Evolutionary conservation across 1,284 basidiomycete species (phyloP).

Genomic region (Fomitopsis schrenkii): DNA sequence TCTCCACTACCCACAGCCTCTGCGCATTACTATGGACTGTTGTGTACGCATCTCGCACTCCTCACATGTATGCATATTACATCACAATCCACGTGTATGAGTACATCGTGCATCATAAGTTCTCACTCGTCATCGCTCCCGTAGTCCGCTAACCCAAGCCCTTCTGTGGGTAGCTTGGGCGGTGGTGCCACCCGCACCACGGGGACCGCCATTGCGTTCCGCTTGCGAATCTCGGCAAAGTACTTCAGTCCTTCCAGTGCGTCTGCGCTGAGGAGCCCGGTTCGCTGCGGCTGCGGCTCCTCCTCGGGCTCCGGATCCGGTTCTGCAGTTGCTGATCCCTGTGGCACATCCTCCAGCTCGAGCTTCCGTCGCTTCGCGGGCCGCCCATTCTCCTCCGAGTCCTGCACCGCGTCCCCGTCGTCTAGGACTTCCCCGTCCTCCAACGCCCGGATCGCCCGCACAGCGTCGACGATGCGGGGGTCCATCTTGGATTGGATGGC

Average conservation of each 20-base stretch:
- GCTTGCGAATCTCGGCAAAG: conserved; percentile 75
- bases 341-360: conserved; percentile 24
- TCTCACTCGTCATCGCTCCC: conserved; percentile 69
- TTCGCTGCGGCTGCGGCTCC: conserved; percentile 27
- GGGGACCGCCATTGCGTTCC: conserved; percentile 36
- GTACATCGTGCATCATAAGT: conserved; percentile 8
- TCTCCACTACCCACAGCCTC: not conserved
- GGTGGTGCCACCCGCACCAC: conserved; percentile 25
- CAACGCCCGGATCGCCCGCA: conserved; percentile 75
- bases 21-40: conserved; percentile 9
- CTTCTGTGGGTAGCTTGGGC: conserved; percentile 33
- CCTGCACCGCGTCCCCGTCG: conserved; percentile 35
- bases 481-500: conserved; percentile 84
- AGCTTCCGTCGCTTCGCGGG: conserved; percentile 31
- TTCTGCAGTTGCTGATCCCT: conserved; percentile 34
- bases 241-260: conserved; percentile 84
- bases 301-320: conserved; percentile 18
- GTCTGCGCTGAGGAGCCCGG: conserved; percentile 70
- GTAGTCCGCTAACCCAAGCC: conserved; percentile 64
- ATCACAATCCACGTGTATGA: not conserved
- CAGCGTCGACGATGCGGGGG: conserved; percentile 81
- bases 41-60: conserved; percentile 1
- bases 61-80: conserved; percentile 12
- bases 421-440: conserved; percentile 74
- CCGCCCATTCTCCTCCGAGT: conserved; percentile 28